Percentiles rank a stretch among this genome's conserved stretches.
Conservation (phyloP, 176 grass and related monocot species). For the Eleusine indica region DNA sequence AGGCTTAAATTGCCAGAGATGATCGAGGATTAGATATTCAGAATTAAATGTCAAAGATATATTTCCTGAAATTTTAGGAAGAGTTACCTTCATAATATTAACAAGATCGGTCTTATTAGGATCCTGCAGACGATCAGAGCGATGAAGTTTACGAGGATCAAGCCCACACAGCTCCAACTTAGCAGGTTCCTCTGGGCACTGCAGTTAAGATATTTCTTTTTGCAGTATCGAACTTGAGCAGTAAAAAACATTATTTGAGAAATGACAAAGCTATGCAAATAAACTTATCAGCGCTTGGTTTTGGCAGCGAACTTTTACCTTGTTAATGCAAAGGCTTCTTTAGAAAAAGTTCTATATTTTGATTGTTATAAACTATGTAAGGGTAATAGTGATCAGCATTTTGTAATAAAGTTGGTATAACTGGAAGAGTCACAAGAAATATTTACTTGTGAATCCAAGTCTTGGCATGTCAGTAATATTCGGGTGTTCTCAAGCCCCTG, state of each 20-base stretch:
- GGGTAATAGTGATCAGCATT: not conserved
- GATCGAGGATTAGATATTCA: not conserved
- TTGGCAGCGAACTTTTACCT: not conserved
- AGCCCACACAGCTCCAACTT: constrained; percentile 63
- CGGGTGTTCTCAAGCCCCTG: constrained; percentile 59
- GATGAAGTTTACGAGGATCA: constrained; percentile 55
- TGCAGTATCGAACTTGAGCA: not conserved
- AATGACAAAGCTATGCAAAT: not conserved
- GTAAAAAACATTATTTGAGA: not conserved
- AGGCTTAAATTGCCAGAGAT: not conserved
- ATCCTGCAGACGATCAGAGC: constrained; percentile 59
- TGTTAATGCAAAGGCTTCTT: not conserved
- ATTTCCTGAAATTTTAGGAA: not conserved
- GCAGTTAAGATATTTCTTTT: constrained; percentile 15
- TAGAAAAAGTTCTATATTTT: not conserved
- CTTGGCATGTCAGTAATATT: constrained; percentile 64
- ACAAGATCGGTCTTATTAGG: constrained; percentile 50
- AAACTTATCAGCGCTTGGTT: not conserved
- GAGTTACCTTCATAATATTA: constrained; percentile 62
- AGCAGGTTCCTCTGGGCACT: constrained; percentile 53
- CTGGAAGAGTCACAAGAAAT: not conserved
- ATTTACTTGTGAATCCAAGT: constrained; percentile 58
- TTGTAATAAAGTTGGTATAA: not conserved
- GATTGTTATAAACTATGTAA: not conserved
- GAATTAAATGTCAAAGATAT: constrained; percentile 7